Evolutionary conservation across 2,329 filamentous ascomycete genomes (phyloP).

Genomic region (Pezicula carpinea): DNA sequence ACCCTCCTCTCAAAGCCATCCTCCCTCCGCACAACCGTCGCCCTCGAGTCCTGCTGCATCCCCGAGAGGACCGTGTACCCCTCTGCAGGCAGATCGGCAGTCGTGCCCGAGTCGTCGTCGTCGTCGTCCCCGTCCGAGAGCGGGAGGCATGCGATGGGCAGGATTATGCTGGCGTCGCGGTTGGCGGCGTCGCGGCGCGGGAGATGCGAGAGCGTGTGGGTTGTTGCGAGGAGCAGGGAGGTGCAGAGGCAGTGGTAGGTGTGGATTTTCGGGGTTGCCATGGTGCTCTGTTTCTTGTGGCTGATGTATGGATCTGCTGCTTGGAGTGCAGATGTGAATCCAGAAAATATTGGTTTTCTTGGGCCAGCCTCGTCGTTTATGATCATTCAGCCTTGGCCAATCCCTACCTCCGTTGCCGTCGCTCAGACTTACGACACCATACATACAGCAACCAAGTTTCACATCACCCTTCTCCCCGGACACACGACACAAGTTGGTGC

Average conservation of each 20-base stretch:
- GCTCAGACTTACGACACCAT: no score
- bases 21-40: conserved; percentile 47
- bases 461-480: no score
- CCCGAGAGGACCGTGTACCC: conserved; percentile 45
- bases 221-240: conserved; percentile 57
- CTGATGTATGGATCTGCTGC: no score
- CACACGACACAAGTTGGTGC: no score
- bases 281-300: background rate
- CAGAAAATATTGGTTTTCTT: background rate
- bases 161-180: conserved; percentile 51
- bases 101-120: conserved; percentile 3
- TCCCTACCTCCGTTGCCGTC: no score
- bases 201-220: conserved; percentile 44
- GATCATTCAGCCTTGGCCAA: background rate
- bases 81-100: conserved; percentile 17
- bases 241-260: conserved; percentile 64
- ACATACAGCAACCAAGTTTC: no score
- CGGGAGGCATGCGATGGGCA: conserved; percentile 39
- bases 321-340: background rate
- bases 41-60: conserved; percentile 40
- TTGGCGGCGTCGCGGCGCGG: conserved; percentile 45
- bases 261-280: conserved; percentile 29
- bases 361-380: background rate
- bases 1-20: conserved; percentile 66
- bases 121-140: conserved; percentile 21